These are phyloP conservation scores for Colletotrichum cordylinicola DNA, from an alignment of 2,329 filamentous ascomycete species.

Conservation along the genomic window DNA sequence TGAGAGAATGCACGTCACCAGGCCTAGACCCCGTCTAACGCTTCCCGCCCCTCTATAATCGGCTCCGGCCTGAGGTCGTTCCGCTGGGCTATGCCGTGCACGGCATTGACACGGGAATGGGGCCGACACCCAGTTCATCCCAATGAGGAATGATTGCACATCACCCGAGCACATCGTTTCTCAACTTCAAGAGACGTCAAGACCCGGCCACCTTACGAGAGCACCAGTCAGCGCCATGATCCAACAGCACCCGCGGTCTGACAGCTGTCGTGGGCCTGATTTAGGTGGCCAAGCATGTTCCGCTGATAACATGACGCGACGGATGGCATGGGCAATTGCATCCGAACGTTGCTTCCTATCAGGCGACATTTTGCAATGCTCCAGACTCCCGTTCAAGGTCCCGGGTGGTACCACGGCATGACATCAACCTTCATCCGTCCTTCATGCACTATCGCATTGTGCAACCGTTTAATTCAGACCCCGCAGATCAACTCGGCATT, in stretches of 20 bases:
- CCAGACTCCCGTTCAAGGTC: not conserved
- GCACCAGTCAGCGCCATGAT: not conserved
- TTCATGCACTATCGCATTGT: not conserved
- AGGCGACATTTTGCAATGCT: not conserved
- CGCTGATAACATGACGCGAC: not conserved
- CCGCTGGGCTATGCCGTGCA: not conserved
- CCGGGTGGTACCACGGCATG: not conserved
- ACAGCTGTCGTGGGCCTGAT: not conserved
- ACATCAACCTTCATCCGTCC: not conserved
- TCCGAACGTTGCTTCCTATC: not conserved
- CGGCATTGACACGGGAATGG: constrained; percentile 4
- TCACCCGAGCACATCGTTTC: not conserved
- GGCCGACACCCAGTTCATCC: not conserved
- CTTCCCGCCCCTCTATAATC: not conserved
- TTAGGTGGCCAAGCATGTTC: not conserved
- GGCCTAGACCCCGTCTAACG: not conserved
- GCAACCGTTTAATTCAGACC: not conserved
- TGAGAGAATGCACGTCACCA: not conserved
- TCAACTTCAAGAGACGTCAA: not conserved
- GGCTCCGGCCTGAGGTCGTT: not conserved
- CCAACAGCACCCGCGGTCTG: not conserved
- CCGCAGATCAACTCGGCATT: not conserved
- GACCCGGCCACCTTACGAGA: not conserved
- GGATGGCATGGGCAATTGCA: not conserved
- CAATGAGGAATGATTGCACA: not conserved